Percentiles rank a stretch among this genome's conserved stretches.
Evolutionary conservation across 768 basidiomycete genomes (phyloP).

Genomic region (Tubosaeta sp.): DNA sequence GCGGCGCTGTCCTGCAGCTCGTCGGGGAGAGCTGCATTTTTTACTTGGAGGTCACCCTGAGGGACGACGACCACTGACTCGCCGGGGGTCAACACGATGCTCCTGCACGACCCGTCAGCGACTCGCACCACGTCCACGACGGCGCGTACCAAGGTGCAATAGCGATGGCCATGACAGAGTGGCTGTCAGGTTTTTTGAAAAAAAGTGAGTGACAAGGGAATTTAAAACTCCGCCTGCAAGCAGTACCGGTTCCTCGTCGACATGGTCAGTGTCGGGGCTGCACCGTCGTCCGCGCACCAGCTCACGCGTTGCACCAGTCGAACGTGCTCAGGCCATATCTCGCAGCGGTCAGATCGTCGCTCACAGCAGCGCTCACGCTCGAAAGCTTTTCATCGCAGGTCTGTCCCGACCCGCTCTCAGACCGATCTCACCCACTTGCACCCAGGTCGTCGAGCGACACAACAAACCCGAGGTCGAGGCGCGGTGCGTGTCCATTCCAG

Average conservation of each 20-base stretch:
- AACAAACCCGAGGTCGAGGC: conserved; percentile 96
- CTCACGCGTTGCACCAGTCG: conserved; percentile 51
- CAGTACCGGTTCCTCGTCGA: conserved; percentile 11
- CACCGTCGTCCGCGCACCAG: neutral
- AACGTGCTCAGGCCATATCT: conserved; percentile 95
- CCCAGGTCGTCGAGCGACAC: conserved; percentile 90
- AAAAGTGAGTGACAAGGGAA: neutral
- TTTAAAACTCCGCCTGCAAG: conserved; percentile 44
- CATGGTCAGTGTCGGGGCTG: conserved; percentile 46
- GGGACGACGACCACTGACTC: conserved; percentile 54
- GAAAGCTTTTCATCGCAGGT: conserved; percentile 95
- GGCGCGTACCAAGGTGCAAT: conserved; percentile 62
- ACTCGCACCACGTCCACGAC: conserved; percentile 2
- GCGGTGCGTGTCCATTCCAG: conserved; percentile 43
- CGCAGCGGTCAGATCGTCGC: conserved; percentile 89
- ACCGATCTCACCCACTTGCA: conserved; percentile 2
- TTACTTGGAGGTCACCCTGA: conserved; percentile 69
- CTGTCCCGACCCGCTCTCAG: conserved; percentile 7
- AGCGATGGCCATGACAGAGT: conserved; percentile 48
- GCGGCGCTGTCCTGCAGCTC: conserved; percentile 56
- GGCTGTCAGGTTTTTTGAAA: conserved; percentile 5
- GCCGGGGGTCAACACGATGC: conserved; percentile 53
- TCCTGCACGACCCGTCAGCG: conserved; percentile 41
- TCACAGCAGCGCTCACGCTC: conserved; percentile 95
- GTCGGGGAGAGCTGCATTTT: conserved; percentile 79